phyloP scores from a whole-genome alignment of 73 alveolate genomes.

The Paramecium bursaria region DNA sequence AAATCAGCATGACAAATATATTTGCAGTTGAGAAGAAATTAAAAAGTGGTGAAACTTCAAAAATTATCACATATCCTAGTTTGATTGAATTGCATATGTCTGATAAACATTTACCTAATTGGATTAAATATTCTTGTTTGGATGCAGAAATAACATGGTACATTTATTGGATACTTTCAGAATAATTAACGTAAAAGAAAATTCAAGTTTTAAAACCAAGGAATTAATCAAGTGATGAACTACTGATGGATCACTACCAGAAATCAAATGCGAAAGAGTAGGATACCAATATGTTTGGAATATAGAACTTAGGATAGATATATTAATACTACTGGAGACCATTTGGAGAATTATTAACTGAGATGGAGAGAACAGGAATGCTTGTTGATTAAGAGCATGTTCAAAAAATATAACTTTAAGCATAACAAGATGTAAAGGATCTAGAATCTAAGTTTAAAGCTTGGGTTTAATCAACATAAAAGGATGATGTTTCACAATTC shows the following conservation, averaged over 20 bases:
- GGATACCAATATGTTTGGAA: slow-evolving; percentile 25
- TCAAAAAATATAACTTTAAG: slow-evolving; percentile 71
- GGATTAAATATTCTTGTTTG: slow-evolving; percentile 88
- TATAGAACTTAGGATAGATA: slow-evolving; percentile 74
- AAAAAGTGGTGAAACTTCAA: slow-evolving; percentile 79
- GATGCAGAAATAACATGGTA: slow-evolving; percentile 89
- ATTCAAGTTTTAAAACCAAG: slow-evolving; percentile 8
- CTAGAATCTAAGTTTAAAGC: slow-evolving; percentile 75
- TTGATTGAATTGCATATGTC: slow-evolving; percentile 84
- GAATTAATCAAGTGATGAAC: no score
- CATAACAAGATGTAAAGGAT: slow-evolving; percentile 78
- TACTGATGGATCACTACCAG: no score
- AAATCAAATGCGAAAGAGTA: no score
- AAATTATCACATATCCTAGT: slow-evolving; percentile 81
- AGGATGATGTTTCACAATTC: slow-evolving; percentile 77
- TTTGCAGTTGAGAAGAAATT: slow-evolving; percentile 78
- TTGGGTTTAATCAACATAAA: slow-evolving; percentile 78
- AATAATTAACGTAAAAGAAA: neutral
- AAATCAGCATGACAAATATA: slow-evolving; percentile 75
- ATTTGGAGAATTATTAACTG: slow-evolving; percentile 89
- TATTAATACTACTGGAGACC: slow-evolving; percentile 89
- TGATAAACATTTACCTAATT: slow-evolving; percentile 69
- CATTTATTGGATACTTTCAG: slow-evolving; percentile 12
- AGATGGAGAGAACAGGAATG: slow-evolving; percentile 90
- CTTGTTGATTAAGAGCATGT: slow-evolving; percentile 79